Evolutionary conservation across 805 yeast genomes (phyloP).

Genomic region (Metschnikowia proteae): DNA sequence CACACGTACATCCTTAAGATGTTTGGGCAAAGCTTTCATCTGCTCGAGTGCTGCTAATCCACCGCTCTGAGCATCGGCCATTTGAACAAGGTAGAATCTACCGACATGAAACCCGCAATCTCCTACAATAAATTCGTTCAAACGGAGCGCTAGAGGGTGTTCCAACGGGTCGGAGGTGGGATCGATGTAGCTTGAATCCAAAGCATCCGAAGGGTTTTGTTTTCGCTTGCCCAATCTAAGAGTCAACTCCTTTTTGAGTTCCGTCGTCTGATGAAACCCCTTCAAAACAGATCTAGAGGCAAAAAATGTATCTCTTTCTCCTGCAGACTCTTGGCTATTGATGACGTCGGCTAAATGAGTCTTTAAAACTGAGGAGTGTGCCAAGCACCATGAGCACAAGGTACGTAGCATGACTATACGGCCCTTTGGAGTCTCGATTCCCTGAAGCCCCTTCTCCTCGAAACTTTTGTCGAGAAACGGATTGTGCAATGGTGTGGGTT

Average conservation of each 20-base stretch:
- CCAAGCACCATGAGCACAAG: conserved; percentile 35
- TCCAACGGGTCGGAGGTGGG: conserved; percentile 36
- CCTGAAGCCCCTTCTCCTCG: conserved; percentile 32
- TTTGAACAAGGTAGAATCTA: conserved; percentile 36
- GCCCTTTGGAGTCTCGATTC: conserved; percentile 28
- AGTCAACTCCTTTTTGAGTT: conserved; percentile 31
- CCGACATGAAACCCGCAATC: conserved; percentile 41
- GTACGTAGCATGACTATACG: conserved; percentile 36
- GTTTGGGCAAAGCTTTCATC: conserved; percentile 27
- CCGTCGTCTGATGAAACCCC: conserved; percentile 32
- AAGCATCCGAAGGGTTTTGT: conserved; percentile 11
- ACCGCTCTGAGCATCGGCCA: conserved; percentile 33
- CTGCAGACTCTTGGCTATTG: conserved; percentile 33
- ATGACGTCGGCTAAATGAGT: conserved; percentile 21
- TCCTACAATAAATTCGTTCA: conserved; percentile 36
- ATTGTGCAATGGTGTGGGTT: conserved; percentile 17
- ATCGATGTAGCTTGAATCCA: conserved; percentile 27
- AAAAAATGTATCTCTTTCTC: conserved; percentile 37
- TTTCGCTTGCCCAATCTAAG: conserved; percentile 25
- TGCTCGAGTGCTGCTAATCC: conserved; percentile 33
- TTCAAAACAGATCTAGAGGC: conserved; percentile 33
- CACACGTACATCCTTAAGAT: conserved; percentile 7
- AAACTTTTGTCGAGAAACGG: conserved; percentile 25
- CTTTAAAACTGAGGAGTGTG: conserved; percentile 30
- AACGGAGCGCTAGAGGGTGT: conserved; percentile 31